Evolutionary conservation across 2,329 filamentous ascomycete genomes (phyloP).

Genomic region (Ophiocordyceps camponoti-floridani): DNA sequence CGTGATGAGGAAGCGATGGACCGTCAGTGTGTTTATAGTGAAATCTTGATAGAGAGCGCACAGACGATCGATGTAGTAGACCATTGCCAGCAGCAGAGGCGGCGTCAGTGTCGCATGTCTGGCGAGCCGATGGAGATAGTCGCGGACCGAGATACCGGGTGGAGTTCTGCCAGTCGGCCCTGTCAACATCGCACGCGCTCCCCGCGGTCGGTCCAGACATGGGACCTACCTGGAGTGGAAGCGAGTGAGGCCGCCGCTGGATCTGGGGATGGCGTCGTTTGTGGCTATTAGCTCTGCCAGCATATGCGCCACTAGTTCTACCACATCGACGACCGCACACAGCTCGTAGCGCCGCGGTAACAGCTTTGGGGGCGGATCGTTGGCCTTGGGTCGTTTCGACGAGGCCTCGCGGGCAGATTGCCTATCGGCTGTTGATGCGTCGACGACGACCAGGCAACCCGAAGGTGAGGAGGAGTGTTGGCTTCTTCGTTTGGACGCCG

Average conservation of each 20-base stretch:
- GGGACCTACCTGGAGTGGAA: slow-evolving; percentile 71
- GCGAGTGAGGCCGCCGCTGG: slow-evolving; percentile 68
- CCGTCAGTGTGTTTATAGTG: slow-evolving; percentile 88
- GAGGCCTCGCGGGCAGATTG: slow-evolving; percentile 15
- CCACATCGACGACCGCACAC: slow-evolving; percentile 71
- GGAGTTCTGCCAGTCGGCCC: slow-evolving; percentile 23
- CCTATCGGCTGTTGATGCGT: not conserved
- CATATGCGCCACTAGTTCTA: slow-evolving; percentile 86
- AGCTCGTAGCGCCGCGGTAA: slow-evolving; percentile 64
- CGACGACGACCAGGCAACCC: not conserved
- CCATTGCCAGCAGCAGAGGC: slow-evolving; percentile 92
- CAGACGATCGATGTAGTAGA: slow-evolving; percentile 93
- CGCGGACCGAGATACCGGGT: slow-evolving; percentile 82
- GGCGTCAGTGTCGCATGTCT: slow-evolving; percentile 87
- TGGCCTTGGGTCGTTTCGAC: slow-evolving; percentile 35
- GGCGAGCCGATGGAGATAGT: slow-evolving; percentile 84
- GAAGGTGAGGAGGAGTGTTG: not conserved
- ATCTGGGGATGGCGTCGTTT: slow-evolving; percentile 67
- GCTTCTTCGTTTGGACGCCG: not conserved
- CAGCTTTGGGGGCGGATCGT: slow-evolving; percentile 32
- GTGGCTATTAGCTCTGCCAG: slow-evolving; percentile 83
- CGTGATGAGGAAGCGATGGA: slow-evolving; percentile 93
- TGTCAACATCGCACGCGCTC: not conserved
- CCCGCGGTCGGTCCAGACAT: too few relatives aligned
- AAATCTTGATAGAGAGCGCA: slow-evolving; percentile 88